Conservation (phyloP, 2,329 filamentous ascomycete genomes). For the Sarocladiaceae sp. region DNA sequence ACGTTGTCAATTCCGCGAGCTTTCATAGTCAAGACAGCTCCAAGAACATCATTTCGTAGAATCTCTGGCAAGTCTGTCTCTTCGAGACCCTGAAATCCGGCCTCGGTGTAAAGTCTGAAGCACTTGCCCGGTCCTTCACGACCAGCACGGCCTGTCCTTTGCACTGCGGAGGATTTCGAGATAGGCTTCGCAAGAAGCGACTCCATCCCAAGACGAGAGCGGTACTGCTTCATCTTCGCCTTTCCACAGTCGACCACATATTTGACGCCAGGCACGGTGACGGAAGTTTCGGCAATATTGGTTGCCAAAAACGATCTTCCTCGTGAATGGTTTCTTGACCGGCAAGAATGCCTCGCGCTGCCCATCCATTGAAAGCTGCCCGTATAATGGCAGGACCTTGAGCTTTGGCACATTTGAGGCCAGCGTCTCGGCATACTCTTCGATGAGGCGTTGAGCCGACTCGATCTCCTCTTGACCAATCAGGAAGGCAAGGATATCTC, state of each 20-base stretch:
- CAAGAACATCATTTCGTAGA: constrained; percentile 79
- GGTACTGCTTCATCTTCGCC: constrained; percentile 89
- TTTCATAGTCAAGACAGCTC: constrained; percentile 89
- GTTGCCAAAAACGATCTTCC: constrained; percentile 91
- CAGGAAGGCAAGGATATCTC: constrained; percentile 89
- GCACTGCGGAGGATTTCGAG: constrained; percentile 88
- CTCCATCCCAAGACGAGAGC: constrained; percentile 78
- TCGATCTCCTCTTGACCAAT: constrained; percentile 94
- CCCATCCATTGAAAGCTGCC: constrained; percentile 79
- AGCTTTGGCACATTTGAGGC: constrained; percentile 70
- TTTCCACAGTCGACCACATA: constrained; percentile 93
- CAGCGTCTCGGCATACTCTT: constrained; percentile 71
- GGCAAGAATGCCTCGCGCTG: constrained; percentile 85
- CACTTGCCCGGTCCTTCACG: constrained; percentile 90
- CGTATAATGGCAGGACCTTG: constrained; percentile 76
- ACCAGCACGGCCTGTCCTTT: constrained; percentile 86
- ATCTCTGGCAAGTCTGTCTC: constrained; percentile 84
- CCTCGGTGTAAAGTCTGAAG: constrained; percentile 82
- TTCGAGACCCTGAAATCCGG: constrained; percentile 64
- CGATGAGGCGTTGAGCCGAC: constrained; percentile 70
- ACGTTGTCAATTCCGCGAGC: constrained; percentile 82
- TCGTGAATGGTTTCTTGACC: constrained; percentile 63
- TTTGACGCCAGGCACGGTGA: constrained; percentile 89
- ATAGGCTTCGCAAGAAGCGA: constrained; percentile 88
- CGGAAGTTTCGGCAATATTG: constrained; percentile 98